Evolutionary conservation across 2,329 filamentous ascomycete genomes (phyloP), one percentile per base, ranked within the genome.

Genomic region (Lecanosticta acicola): DNA sequence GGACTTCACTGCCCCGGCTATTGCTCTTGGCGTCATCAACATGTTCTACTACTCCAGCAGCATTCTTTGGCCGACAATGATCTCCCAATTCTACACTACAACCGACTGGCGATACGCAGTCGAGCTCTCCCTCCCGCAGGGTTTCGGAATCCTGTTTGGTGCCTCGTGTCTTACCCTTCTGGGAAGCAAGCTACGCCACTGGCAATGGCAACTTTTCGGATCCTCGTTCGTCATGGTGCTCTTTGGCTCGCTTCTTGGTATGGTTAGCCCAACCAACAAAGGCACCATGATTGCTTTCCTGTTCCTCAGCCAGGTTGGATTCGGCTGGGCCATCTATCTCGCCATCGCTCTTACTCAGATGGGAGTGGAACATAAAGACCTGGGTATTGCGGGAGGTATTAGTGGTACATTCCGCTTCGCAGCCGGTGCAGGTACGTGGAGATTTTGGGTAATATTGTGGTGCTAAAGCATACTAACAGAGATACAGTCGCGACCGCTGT

Each of bases 31-130:
- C 34, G 68, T 76, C 36, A 65, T 75, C 16, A 75, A 70, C 45
- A 76, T 76, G 72, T 75, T 75, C 55, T 76, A 75, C 59, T 76
- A 75, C 56, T 67, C 66, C 26, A 67, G 66, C 35, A 45, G 43
- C 43, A 48, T 55, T 21, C 41, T 54, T 2, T 49, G 45, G 39
- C 46, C 46, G 10, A 49, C 41, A 10, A 73, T 73, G 70, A 73
- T 74, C 40, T 62, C 62, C n/a, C 61, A 66, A 0, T 70, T 73
- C 51, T 75, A 68, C 51, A 50, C 49, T 10, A 46, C 43, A 9
- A 36, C 39, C 11, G 41, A 51, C 21, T 55, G 40, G 44, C 44
- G 41, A 36, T 44, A 54, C 14, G 49, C 41, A 2, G 41, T 52
- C 38, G 68, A 65, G 1, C 54, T 76, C 2, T 69, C 71, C 1